Evolutionary conservation across 306 rosid genomes (phyloP).

Genomic region (peach (Prunus persica)): DNA sequence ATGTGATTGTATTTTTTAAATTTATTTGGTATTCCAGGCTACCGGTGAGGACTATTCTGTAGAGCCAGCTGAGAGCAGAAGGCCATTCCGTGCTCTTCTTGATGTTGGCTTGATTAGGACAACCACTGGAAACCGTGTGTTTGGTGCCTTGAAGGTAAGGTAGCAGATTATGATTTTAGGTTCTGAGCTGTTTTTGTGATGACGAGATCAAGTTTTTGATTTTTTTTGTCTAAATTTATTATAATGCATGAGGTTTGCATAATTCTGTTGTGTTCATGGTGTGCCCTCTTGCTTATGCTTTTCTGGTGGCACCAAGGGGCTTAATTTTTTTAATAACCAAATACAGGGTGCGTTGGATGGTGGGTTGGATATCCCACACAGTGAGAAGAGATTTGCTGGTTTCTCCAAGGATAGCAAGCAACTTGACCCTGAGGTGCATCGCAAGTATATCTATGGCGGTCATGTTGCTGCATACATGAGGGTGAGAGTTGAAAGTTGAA

Average conservation of each 20-base stretch:
- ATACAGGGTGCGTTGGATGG: conserved; percentile 88
- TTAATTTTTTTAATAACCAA: neutral
- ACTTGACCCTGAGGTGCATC: conserved; percentile 81
- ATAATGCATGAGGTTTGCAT: no score
- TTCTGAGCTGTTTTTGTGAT: no score
- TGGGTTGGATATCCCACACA: conserved; percentile 86
- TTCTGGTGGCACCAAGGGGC: neutral
- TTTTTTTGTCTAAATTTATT: no score
- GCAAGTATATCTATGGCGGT: conserved; percentile 74
- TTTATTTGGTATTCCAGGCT: conserved; percentile 32
- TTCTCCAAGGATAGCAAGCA: conserved; percentile 60
- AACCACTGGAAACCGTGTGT: conserved; percentile 85
- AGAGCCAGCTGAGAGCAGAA: conserved; percentile 81
- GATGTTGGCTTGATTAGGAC: conserved; percentile 86
- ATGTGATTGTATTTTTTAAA: neutral
- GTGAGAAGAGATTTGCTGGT: conserved; percentile 92
- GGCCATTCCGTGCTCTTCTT: conserved; percentile 97
- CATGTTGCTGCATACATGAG: conserved; percentile 73
- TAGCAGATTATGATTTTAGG: neutral
- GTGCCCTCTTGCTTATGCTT: no score
- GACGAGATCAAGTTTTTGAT: neutral
- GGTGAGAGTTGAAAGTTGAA: conserved; percentile 23
- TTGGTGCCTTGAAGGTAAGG: conserved; percentile 94
- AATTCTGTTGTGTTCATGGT: no score
- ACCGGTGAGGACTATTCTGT: conserved; percentile 89